Evolutionary conservation across 163 green algal species (phyloP).

Genomic region (Prototheca wickerhamii): DNA sequence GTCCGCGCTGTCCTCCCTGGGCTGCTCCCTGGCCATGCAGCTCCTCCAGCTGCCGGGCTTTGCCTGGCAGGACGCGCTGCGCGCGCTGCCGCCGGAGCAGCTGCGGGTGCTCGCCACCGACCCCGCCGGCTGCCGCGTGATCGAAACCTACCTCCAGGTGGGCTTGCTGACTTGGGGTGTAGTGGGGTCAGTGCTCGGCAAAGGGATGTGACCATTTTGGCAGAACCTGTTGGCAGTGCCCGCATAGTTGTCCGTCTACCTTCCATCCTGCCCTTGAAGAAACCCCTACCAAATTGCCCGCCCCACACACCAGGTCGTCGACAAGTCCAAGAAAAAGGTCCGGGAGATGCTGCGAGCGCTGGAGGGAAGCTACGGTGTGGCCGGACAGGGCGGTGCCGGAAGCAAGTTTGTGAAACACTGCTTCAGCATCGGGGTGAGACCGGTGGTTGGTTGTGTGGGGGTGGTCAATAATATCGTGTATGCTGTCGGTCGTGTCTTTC

Average conservation of each 20-base stretch:
- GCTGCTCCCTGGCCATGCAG: slow-evolving; percentile 44
- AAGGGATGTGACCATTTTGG: too few species aligned
- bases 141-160: slow-evolving; percentile 54
- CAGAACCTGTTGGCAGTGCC: too few species aligned
- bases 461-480: not conserved
- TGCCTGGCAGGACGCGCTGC: slow-evolving; percentile 49
- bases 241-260: too few species aligned
- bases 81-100: slow-evolving; percentile 28
- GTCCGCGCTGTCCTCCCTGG: slow-evolving; percentile 43
- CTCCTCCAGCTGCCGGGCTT: slow-evolving; percentile 37
- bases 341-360: slow-evolving; percentile 37
- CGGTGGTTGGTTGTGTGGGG: not conserved
- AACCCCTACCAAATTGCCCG: not conserved
- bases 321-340: slow-evolving; percentile 37
- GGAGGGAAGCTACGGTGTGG: slow-evolving; percentile 26
- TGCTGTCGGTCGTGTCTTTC: too few species aligned
- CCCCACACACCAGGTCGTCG: not conserved
- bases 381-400: slow-evolving; percentile 33
- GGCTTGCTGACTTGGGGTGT: not conserved
- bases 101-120: slow-evolving; percentile 38
- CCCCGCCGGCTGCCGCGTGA: slow-evolving; percentile 49
- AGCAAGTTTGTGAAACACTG: slow-evolving; percentile 54
- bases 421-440: slow-evolving; percentile 41
- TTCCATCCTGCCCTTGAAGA: too few species aligned
- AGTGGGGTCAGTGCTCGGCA: not conserved